A percentile compares a stretch with the other conserved stretches of the same genome.
phyloP scores from a whole-genome alignment of 192 early-diverging fungal species.

The Linnemannia zychae region DNA sequence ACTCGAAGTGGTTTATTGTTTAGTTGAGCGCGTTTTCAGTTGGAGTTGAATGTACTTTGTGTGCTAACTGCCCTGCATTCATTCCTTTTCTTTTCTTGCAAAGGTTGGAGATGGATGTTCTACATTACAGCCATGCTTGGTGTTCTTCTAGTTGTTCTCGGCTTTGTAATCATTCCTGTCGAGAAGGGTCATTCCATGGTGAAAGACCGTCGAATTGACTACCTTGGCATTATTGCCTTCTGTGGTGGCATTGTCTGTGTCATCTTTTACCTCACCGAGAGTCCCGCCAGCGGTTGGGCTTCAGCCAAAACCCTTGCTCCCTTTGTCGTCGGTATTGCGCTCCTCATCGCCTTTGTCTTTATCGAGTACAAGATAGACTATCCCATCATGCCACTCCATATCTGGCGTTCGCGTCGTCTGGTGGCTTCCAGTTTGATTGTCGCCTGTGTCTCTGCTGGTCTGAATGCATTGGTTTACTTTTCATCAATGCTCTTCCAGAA shows the following conservation, averaged over 20 bases:
- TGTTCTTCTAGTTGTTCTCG: slow-evolving; percentile 25
- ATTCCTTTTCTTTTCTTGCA: not conserved
- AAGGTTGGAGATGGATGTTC: slow-evolving; percentile 59
- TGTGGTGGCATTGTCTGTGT: slow-evolving; percentile 39
- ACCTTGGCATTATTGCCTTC: slow-evolving; percentile 35
- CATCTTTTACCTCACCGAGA: slow-evolving; percentile 48
- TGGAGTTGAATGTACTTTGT: not conserved
- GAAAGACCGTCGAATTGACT: slow-evolving; percentile 41
- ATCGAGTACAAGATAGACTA: slow-evolving; percentile 34
- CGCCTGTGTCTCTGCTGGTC: slow-evolving; percentile 11
- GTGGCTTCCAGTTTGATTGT: slow-evolving; percentile 23
- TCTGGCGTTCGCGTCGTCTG: slow-evolving; percentile 39
- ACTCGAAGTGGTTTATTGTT: not conserved
- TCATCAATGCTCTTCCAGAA: slow-evolving; percentile 30
- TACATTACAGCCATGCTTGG: slow-evolving; percentile 49
- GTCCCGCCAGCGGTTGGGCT: slow-evolving; percentile 35
- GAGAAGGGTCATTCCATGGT: slow-evolving; percentile 18
- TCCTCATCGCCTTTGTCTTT: slow-evolving; percentile 21
- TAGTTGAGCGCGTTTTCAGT: not conserved
- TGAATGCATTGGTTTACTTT: slow-evolving; percentile 30
- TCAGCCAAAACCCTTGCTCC: slow-evolving; percentile 23
- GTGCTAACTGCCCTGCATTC: not conserved
- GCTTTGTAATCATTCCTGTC: slow-evolving; percentile 31
- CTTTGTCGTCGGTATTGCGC: slow-evolving; percentile 21
- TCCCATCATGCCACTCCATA: slow-evolving; percentile 48